These are phyloP conservation scores for Citrullus colocynthis DNA, from an alignment of 306 rosid species.

Conservation along the genomic window DNA sequence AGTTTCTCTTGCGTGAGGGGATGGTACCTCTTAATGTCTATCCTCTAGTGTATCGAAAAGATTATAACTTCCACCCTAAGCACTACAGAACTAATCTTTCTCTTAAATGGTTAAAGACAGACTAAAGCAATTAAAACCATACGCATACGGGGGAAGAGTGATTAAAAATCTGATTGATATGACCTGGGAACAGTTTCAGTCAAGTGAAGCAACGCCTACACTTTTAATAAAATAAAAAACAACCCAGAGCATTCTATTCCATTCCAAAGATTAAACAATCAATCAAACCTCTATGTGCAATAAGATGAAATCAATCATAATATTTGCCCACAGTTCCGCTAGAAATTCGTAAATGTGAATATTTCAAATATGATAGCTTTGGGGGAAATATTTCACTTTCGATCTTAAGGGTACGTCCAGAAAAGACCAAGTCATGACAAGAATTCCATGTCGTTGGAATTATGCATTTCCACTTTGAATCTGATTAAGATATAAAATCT, in stretches of 20 bases:
- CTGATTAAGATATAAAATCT: neutral
- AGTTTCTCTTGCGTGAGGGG: neutral
- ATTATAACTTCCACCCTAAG: neutral
- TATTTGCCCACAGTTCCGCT: neutral
- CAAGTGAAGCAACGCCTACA: neutral
- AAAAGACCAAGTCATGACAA: neutral
- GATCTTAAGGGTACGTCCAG: neutral
- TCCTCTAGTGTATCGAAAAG: neutral
- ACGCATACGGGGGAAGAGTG: neutral
- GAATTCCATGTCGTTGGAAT: neutral
- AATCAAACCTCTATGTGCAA: neutral
- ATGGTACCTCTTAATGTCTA: neutral
- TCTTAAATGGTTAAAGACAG: neutral
- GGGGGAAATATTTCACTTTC: neutral
- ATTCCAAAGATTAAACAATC: neutral
- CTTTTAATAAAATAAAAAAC: neutral
- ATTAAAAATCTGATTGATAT: neutral
- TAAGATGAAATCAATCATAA: neutral
- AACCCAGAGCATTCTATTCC: neutral
- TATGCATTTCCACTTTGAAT: neutral
- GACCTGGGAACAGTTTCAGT: neutral
- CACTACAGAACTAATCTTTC: neutral
- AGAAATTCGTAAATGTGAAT: neutral
- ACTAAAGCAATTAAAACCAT: neutral
- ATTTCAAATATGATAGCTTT: neutral